Evolutionary conservation across 768 basidiomycete species (phyloP).

Genomic region (Suillus americanus): DNA sequence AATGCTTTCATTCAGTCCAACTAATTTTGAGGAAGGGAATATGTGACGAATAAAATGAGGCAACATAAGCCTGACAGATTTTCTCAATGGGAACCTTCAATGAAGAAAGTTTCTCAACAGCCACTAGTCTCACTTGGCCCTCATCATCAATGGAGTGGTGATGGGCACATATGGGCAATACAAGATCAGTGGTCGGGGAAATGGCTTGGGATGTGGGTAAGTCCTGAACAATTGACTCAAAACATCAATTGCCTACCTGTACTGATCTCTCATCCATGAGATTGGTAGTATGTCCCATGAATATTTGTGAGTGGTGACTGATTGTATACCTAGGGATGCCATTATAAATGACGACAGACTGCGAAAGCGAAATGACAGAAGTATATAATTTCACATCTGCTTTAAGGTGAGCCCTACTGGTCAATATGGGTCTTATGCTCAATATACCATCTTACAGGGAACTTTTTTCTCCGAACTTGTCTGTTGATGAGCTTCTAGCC

Average conservation of each 20-base stretch:
- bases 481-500: not conserved
- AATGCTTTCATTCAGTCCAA: too few species aligned
- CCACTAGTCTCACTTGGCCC: constrained; percentile 22
- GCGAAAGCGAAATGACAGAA: constrained; percentile 27
- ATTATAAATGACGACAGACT: constrained; percentile 32
- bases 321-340: constrained; percentile 27
- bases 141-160: constrained; percentile 32
- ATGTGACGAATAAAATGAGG: constrained; percentile 20
- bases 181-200: constrained; percentile 15
- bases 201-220: not conserved
- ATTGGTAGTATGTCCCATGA: not conserved
- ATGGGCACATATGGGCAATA: constrained; percentile 27
- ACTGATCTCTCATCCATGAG: constrained; percentile 10
- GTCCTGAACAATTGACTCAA: constrained; percentile 18
- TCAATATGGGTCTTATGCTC: not conserved
- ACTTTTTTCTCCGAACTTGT: not conserved
- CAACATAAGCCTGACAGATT: constrained; percentile 25
- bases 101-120: constrained; percentile 24
- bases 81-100: constrained; percentile 20
- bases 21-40: constrained; percentile 10
- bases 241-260: constrained; percentile 27
- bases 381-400: constrained; percentile 28
- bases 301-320: not conserved
- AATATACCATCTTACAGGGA: not conserved
- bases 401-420: constrained; percentile 15